A percentile compares a stretch with the other conserved stretches of the same genome.
These are phyloP conservation scores for Quillaja saponaria DNA, from an alignment of 306 rosid species.

Conservation along the genomic window DNA sequence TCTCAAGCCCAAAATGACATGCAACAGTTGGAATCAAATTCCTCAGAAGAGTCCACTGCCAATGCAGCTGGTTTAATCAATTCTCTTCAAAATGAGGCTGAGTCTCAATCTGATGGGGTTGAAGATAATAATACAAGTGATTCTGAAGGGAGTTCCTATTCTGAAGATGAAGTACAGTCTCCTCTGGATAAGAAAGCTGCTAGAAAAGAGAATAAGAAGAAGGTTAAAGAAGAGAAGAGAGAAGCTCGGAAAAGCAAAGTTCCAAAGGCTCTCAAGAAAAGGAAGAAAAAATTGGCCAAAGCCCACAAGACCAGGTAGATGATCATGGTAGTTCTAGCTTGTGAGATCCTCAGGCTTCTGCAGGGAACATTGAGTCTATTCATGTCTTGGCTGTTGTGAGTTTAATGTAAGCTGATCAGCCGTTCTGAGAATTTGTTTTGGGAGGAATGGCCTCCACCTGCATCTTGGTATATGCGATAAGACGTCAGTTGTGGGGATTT, in stretches of 20 bases:
- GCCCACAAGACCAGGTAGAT: slow-evolving; percentile 61
- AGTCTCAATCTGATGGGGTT: slow-evolving; percentile 38
- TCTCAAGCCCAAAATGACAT: slow-evolving; percentile 25
- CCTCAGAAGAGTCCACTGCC: slow-evolving; percentile 15
- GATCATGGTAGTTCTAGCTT: too few relatives aligned
- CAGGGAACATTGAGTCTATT: too few relatives aligned
- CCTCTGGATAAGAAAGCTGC: slow-evolving; percentile 77
- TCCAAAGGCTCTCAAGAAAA: slow-evolving; percentile 78
- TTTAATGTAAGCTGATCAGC: too few relatives aligned
- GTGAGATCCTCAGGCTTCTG: too few relatives aligned
- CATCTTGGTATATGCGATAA: too few relatives aligned
- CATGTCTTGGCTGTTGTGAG: too few relatives aligned
- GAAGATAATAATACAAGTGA: slow-evolving; percentile 40
- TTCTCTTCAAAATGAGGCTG: slow-evolving; percentile 25
- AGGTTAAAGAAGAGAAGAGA: slow-evolving; percentile 87
- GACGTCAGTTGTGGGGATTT: too few relatives aligned
- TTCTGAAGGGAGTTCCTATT: slow-evolving; percentile 49
- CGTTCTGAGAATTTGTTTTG: too few relatives aligned
- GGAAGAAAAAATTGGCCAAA: slow-evolving; percentile 75
- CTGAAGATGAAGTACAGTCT: slow-evolving; percentile 40
- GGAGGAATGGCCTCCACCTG: too few relatives aligned
- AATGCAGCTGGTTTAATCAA: slow-evolving; percentile 16
- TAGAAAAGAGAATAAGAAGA: slow-evolving; percentile 80
- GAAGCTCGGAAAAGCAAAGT: slow-evolving; percentile 76
- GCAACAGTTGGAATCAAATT: slow-evolving; percentile 20